A percentile compares a stretch with the other conserved stretches of the same genome.
Conservation (phyloP, 306 rosid species). For the Mucuna pruriens region DNA sequence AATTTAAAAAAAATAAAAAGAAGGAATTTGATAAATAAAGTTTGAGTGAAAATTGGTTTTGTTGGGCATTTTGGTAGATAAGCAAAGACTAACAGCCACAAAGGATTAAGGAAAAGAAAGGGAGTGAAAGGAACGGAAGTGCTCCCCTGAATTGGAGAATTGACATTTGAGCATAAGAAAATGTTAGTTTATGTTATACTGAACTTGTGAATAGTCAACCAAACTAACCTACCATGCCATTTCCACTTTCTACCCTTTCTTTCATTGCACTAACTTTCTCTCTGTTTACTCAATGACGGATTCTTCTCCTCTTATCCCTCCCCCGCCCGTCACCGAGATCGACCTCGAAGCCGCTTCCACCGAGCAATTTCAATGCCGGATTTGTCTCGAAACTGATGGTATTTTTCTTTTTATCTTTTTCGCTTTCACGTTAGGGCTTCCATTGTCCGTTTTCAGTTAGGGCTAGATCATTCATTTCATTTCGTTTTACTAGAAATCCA, state of each 20-base stretch:
- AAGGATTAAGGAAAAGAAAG: too few relatives aligned
- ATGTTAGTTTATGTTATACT: not conserved
- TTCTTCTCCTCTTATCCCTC: slow-evolving; percentile 64
- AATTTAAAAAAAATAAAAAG: too few relatives aligned
- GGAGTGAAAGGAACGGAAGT: not conserved
- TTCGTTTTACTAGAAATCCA: not conserved
- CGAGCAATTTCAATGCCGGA: slow-evolving; percentile 83
- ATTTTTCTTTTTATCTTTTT: not conserved
- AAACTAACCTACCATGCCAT: not conserved
- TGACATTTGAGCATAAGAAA: not conserved
- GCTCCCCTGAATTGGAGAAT: not conserved
- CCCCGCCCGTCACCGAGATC: slow-evolving; percentile 63
- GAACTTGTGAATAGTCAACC: not conserved
- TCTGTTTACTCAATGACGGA: slow-evolving; percentile 50
- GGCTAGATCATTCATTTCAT: not conserved
- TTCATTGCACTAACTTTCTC: not conserved
- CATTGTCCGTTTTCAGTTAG: not conserved
- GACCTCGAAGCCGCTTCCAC: slow-evolving; percentile 86
- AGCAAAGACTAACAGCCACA: not conserved
- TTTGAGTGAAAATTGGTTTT: not conserved
- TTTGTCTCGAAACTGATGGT: slow-evolving; percentile 91
- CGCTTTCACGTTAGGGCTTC: slow-evolving; percentile 12
- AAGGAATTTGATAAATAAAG: too few relatives aligned
- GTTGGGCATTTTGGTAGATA: not conserved
- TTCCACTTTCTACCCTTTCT: not conserved